A percentile compares a stretch with the other conserved stretches of the same genome.
Evolutionary conservation across 2,329 filamentous ascomycete species (phyloP).

Genomic region (Claviceps monticola): DNA sequence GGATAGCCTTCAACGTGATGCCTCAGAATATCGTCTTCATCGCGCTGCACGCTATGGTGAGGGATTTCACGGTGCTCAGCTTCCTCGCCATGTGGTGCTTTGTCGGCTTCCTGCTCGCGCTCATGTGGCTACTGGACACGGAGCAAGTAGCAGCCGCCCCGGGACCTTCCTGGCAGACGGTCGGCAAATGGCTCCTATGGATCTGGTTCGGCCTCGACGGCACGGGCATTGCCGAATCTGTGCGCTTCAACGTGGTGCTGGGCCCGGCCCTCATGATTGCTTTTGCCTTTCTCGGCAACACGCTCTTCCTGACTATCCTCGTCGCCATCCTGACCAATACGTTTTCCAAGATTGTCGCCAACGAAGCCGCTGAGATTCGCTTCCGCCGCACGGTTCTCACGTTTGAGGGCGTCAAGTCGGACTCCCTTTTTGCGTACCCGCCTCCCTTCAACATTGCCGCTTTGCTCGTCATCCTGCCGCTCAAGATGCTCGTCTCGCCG

Average conservation of each 20-base stretch:
- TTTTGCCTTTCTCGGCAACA: constrained; percentile 63
- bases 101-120: constrained; percentile 53
- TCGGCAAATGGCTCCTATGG: constrained; percentile 66
- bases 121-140: constrained; percentile 45
- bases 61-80: constrained; percentile 54
- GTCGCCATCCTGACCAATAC: constrained; percentile 63
- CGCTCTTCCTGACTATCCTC: constrained; percentile 59
- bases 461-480: constrained; percentile 45
- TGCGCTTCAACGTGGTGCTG: constrained; percentile 50
- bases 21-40: constrained; percentile 66
- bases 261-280: constrained; percentile 57
- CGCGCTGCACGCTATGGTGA: constrained; percentile 60
- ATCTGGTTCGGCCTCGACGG: constrained; percentile 68
- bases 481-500: constrained; percentile 48
- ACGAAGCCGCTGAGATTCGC: constrained; percentile 56
- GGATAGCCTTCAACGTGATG: constrained; percentile 59
- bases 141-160: constrained; percentile 9
- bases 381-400: constrained; percentile 59
- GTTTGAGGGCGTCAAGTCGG: constrained; percentile 60
- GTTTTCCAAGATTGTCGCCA: constrained; percentile 54
- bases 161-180: constrained; percentile 30
- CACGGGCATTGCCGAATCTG: constrained; percentile 35
- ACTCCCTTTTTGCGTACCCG: constrained; percentile 55
- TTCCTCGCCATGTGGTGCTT: constrained; percentile 56
- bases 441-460: constrained; percentile 59